Conservation (phyloP, 2,329 filamentous ascomycete species). For the Rhynchosporium secalis region DNA sequence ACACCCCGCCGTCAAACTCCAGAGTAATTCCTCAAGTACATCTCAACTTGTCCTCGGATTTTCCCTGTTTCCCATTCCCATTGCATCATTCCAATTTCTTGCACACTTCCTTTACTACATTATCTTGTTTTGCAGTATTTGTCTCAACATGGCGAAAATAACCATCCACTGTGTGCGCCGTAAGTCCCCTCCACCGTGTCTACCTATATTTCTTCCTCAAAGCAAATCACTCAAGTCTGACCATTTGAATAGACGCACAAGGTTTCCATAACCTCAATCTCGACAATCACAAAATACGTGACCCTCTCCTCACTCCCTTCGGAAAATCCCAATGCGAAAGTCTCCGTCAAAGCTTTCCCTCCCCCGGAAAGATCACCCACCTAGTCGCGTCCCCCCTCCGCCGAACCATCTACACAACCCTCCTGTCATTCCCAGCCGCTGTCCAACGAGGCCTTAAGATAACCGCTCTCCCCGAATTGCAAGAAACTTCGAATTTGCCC, state of each 20-base stretch:
- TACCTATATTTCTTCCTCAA: neutral
- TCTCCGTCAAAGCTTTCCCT: slow-evolving; percentile 63
- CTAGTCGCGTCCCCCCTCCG: slow-evolving; percentile 78
- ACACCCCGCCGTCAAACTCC: slow-evolving; percentile 21
- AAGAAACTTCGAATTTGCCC: slow-evolving; percentile 73
- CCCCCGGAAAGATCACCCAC: slow-evolving; percentile 64
- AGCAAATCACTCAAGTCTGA: neutral
- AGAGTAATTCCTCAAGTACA: neutral
- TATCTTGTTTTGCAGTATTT: too few relatives aligned
- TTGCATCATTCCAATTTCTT: neutral
- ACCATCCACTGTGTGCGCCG: slow-evolving; percentile 65
- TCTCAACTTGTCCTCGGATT: neutral
- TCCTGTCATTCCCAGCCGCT: slow-evolving; percentile 64
- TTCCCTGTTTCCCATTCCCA: neutral
- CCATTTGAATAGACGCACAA: slow-evolving; percentile 56
- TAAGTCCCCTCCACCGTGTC: slow-evolving; percentile 33
- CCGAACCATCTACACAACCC: slow-evolving; percentile 77
- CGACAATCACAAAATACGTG: slow-evolving; percentile 70
- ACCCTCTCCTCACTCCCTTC: slow-evolving; percentile 75
- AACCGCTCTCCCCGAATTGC: slow-evolving; percentile 69
- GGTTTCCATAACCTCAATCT: slow-evolving; percentile 77
- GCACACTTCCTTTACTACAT: neutral
- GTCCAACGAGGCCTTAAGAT: slow-evolving; percentile 48
- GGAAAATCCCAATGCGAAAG: slow-evolving; percentile 72
- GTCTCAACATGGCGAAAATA: slow-evolving; percentile 28